Evolutionary conservation across 1,284 basidiomycete genomes (phyloP), one percentile per base, ranked within the genome.

Genomic region (Cystobasidium slooffiae): DNA sequence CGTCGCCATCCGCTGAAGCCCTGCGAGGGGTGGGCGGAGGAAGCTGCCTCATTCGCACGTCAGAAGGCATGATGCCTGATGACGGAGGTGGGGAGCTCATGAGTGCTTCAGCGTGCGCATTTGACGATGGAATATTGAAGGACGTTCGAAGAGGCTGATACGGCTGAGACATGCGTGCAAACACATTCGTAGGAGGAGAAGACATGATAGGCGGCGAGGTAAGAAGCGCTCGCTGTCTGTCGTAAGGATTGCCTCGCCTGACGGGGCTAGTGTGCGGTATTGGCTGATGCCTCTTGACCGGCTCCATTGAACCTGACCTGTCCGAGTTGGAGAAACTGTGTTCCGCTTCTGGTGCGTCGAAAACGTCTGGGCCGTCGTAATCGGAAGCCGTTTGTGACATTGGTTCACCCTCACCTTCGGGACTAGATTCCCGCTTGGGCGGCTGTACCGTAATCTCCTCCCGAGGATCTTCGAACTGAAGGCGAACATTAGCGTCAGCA

Each of bases 111-210:
- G 76, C 79, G 20, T 77, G 77, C 24, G 74, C 75, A 41, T 64
- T 72, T 39, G 67, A 59, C 31, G 74, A 9, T 5, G 72, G 61
- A 1, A 75, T 55, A 37, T 65, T 56, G 18, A 66, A 75, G 72
- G 61, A 24, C 8, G 68, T 76, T n/a, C 76, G 66, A 24, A 79
- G 67, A 18, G 79, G 79, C 68, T 78, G 78, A 72, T 79, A 79
- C 12, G 78, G 79, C 1, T 78, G 76, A 1, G 79, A 78, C 66
- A 80, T 77, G 37, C 78, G 78, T 31, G 77, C 76, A 69, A 79
- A 78, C 20, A 80, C 79, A 41, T 75, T 75, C 0, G 78, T 79
- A 20, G 79, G 79, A 0, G 79, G 79, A n/a, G 79, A 80, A 18
- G 76, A 73, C 58, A 75, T 63, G 52, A 74, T 59, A 14, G 75